These are phyloP conservation scores for Sinapis alba DNA, from an alignment of 441 rosid species.

Conservation along the genomic window DNA sequence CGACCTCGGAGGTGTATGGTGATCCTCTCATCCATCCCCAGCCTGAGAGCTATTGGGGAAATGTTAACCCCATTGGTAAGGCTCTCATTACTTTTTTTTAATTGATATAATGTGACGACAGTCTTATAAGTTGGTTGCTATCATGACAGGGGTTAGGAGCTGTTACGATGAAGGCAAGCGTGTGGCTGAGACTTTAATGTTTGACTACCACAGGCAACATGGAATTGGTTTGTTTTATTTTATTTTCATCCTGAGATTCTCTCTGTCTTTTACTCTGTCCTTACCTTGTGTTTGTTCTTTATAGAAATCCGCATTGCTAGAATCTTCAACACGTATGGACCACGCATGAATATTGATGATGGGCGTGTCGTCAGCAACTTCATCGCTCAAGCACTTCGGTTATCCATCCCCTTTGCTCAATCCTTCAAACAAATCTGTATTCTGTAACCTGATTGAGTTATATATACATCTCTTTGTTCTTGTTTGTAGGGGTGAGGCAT, in stretches of 20 bases:
- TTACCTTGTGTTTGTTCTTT: too few species aligned
- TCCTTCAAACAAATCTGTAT: too few species aligned
- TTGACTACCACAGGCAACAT: constrained; percentile 98
- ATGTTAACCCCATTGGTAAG: constrained; percentile 97
- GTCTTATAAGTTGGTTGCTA: too few species aligned
- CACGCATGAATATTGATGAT: constrained; percentile 98
- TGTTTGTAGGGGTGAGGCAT: constrained; percentile 75
- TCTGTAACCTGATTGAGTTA: too few species aligned
- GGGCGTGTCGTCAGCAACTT: constrained; percentile 99
- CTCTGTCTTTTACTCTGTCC: too few species aligned
- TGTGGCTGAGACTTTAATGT: constrained; percentile 97
- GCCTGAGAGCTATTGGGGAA: constrained; percentile 94
- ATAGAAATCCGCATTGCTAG: constrained; percentile 93
- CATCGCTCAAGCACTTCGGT: constrained; percentile 95
- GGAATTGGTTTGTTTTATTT: too few species aligned
- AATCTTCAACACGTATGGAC: constrained; percentile 97
- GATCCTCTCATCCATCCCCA: constrained; percentile 98
- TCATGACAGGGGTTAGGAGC: constrained; percentile 88
- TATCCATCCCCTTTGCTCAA: too few species aligned
- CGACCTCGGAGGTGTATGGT: constrained; percentile 96
- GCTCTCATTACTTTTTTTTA: too few species aligned
- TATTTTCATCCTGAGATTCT: too few species aligned
- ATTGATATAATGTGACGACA: too few species aligned
- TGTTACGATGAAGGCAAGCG: constrained; percentile 99
- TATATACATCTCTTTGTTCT: too few species aligned